These are phyloP conservation scores for Geosmithia morbida DNA, from an alignment of 2,329 filamentous ascomycete species.

Conservation along the genomic window DNA sequence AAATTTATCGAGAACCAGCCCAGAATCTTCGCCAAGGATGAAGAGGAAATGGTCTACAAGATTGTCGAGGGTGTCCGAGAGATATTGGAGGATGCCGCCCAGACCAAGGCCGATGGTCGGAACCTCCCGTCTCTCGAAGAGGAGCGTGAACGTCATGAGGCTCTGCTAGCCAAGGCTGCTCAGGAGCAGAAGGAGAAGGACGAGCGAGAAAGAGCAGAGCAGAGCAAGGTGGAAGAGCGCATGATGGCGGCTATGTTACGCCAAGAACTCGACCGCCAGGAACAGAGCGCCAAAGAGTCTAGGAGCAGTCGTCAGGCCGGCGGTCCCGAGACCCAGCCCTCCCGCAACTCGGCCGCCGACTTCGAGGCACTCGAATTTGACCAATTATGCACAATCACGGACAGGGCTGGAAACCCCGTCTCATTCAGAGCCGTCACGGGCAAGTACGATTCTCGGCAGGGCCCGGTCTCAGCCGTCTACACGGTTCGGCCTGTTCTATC, in stretches of 20 bases:
- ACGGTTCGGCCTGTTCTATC: conserved; percentile 55
- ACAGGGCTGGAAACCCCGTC: conserved; percentile 47
- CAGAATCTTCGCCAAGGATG: conserved; percentile 33
- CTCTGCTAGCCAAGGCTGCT: conserved; percentile 47
- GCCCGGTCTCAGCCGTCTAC: conserved; percentile 53
- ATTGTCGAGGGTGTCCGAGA: conserved; percentile 57
- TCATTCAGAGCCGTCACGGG: conserved; percentile 59
- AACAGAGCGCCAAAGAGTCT: conserved; percentile 47
- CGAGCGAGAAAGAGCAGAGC: conserved; percentile 36
- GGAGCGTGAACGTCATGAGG: conserved; percentile 73
- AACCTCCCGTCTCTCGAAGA: conserved; percentile 78
- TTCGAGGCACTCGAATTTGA: conserved; percentile 44
- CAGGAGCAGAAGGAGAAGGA: conserved; percentile 38
- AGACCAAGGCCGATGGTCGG: conserved; percentile 58
- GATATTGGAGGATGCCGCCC: conserved; percentile 75
- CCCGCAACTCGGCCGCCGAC: conserved; percentile 12
- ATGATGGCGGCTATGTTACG: conserved; percentile 57
- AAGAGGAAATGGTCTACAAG: conserved; percentile 46
- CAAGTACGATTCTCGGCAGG: conserved; percentile 50
- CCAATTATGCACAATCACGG: conserved; percentile 46
- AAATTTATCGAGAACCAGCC: conserved; percentile 46
- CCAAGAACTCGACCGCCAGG: conserved; percentile 55
- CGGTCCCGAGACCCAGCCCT: conserved; percentile 12
- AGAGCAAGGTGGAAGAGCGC: conserved; percentile 53
- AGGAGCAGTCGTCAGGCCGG: conserved; percentile 44